Conservation (phyloP, 1,284 basidiomycete genomes). For the Ustilago crameri region DNA sequence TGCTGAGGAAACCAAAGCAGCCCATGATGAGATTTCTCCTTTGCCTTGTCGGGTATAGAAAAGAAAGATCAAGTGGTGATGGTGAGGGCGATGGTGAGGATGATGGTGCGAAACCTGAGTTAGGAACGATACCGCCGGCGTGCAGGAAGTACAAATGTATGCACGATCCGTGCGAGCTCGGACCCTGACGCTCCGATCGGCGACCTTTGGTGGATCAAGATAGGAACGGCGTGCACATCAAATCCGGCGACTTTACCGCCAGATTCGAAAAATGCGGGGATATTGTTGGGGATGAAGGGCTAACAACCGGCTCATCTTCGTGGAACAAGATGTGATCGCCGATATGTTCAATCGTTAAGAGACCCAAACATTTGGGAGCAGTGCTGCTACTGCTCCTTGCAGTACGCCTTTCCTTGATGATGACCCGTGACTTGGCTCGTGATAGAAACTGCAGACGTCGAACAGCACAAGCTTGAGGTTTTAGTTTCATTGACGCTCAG, state of each 20-base stretch:
- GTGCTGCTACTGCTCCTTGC: no score
- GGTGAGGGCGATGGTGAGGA: background rate
- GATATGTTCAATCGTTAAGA: no score
- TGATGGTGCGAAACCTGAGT: background rate
- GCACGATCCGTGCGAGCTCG: conserved; percentile 13
- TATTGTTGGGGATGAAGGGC: no score
- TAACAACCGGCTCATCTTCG: no score
- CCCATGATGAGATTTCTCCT: conserved; percentile 23
- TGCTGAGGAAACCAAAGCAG: conserved; percentile 39
- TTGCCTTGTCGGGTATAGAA: no score
- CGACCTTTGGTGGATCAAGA: conserved; percentile 1
- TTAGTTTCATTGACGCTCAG: no score
- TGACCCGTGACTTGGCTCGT: no score
- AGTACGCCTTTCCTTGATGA: no score
- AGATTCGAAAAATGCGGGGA: background rate
- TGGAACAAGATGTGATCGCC: no score
- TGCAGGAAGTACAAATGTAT: background rate
- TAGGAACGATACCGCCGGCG: background rate
- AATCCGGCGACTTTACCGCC: background rate
- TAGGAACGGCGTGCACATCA: background rate
- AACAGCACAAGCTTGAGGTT: no score
- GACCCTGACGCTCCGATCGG: conserved; percentile 20
- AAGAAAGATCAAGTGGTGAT: background rate
- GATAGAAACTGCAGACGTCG: no score
- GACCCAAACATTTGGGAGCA: no score